Percentiles rank a stretch among this genome's conserved stretches.
These are phyloP conservation scores for Alternaria incomplexa DNA, from an alignment of 2,329 filamentous ascomycete genomes.

Conservation along the genomic window DNA sequence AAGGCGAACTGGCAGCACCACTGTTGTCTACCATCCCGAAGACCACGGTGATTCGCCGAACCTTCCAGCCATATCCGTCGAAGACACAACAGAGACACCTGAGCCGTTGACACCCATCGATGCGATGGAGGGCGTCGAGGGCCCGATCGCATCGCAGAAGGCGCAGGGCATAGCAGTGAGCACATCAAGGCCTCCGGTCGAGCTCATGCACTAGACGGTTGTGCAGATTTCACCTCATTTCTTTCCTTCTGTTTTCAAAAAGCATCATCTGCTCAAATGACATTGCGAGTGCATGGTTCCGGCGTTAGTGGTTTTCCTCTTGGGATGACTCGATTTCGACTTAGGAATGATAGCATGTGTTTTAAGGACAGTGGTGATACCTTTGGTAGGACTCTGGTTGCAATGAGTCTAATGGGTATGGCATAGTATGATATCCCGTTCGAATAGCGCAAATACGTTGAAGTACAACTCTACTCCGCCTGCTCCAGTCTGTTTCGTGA, in stretches of 20 bases:
- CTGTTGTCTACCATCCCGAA: constrained; percentile 67
- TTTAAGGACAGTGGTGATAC: not conserved
- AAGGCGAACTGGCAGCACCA: constrained; percentile 60
- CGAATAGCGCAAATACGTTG: constrained; percentile 3
- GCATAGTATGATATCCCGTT: not conserved
- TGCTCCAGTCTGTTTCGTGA: not conserved
- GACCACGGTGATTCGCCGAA: constrained; percentile 66
- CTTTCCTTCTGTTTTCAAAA: constrained; percentile 21
- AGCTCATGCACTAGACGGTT: constrained; percentile 42
- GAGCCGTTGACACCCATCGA: constrained; percentile 58
- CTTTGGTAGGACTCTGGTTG: not conserved
- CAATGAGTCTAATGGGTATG: not conserved
- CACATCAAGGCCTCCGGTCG: constrained; percentile 48
- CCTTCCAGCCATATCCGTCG: constrained; percentile 68
- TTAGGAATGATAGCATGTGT: not conserved
- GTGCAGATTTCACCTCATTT: constrained; percentile 1
- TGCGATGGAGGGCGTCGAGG: constrained; percentile 44
- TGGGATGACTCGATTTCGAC: not conserved
- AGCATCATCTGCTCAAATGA: constrained; percentile 9
- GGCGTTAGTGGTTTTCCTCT: constrained; percentile 30
- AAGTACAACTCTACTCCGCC: not conserved
- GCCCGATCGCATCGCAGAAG: constrained; percentile 43
- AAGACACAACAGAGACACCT: constrained; percentile 61
- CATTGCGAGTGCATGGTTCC: constrained; percentile 21
- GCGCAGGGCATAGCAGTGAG: constrained; percentile 41